These are phyloP conservation scores for Sugiyamaella novakii DNA, from an alignment of 1,139 yeast species.

Conservation along the genomic window DNA sequence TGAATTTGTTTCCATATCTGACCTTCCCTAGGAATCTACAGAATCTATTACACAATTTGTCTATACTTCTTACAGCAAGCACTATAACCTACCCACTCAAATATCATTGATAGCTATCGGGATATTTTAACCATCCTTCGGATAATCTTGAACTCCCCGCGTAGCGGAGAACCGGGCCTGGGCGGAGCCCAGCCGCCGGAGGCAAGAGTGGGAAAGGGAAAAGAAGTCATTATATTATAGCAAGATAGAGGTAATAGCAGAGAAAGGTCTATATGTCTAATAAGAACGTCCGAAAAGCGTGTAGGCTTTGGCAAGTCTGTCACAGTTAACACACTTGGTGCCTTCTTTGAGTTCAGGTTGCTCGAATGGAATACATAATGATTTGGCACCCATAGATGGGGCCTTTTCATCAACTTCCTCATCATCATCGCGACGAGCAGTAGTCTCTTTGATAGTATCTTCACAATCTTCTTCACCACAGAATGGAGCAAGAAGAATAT, in stretches of 20 bases:
- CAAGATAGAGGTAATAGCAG: background rate
- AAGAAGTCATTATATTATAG: constrained; percentile 1
- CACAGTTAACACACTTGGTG: constrained; percentile 85
- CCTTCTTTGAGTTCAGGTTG: constrained; percentile 80
- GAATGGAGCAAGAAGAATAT: constrained; percentile 93
- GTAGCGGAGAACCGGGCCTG: background rate
- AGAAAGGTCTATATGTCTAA: too few relatives aligned
- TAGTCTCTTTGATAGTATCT: constrained; percentile 92
- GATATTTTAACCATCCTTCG: too few relatives aligned
- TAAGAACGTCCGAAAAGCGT: constrained; percentile 97
- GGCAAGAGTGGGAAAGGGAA: background rate
- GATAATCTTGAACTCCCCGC: background rate
- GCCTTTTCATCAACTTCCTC: constrained; percentile 93
- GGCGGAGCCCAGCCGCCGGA: constrained; percentile 17
- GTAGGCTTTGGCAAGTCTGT: constrained; percentile 69
- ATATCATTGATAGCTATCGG: too few relatives aligned
- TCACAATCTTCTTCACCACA: constrained; percentile 95
- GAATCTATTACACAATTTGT: too few relatives aligned
- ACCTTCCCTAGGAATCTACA: too few relatives aligned
- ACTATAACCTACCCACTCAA: too few relatives aligned
- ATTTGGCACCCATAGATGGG: constrained; percentile 99
- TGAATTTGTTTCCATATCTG: too few relatives aligned
- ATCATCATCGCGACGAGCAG: constrained; percentile 79
- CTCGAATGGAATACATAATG: constrained; percentile 92
- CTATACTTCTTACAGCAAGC: too few relatives aligned